Evolutionary conservation across 2,329 filamentous ascomycete genomes (phyloP).

Genomic region (Tympanopsis confertula): DNA sequence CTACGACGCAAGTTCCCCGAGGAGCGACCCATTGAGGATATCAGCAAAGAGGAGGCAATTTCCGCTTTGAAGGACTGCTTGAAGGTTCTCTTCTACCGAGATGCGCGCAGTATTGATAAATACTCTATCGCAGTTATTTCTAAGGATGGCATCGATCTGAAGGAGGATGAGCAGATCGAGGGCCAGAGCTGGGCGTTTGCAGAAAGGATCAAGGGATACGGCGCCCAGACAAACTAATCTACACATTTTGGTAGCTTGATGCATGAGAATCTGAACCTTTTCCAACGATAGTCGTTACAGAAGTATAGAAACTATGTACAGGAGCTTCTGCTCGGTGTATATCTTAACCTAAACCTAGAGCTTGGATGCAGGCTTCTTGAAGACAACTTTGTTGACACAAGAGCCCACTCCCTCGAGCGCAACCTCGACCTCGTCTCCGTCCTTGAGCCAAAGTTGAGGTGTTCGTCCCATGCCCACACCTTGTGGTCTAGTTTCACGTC

Average conservation of each 20-base stretch:
- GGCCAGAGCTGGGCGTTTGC: constrained; percentile 97
- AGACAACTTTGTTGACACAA: constrained; percentile 39
- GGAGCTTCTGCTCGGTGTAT: constrained; percentile 3
- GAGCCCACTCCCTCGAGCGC: constrained; percentile 53
- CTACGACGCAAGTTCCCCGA: constrained; percentile 75
- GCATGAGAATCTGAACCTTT: neutral
- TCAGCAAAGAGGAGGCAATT: constrained; percentile 70
- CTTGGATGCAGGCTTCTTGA: constrained; percentile 21
- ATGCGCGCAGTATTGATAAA: constrained; percentile 80
- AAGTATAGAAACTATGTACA: neutral
- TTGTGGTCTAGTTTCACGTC: constrained; percentile 33
- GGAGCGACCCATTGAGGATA: constrained; percentile 61
- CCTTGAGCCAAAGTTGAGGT: constrained; percentile 55
- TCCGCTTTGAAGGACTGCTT: constrained; percentile 81
- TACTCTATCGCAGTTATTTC: constrained; percentile 89
- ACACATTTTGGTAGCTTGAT: neutral
- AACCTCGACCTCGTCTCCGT: constrained; percentile 62
- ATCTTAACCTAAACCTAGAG: constrained; percentile 9
- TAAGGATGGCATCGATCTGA: constrained; percentile 76
- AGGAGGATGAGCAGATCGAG: constrained; percentile 79
- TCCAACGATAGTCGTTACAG: neutral
- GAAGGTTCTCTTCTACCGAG: constrained; percentile 96
- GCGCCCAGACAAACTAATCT: constrained; percentile 50
- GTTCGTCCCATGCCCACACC: constrained; percentile 62
- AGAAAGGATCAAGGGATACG: constrained; percentile 87